Base-by-base conservation (phyloP, 164 flowering plant species). In the Piper betle region DNA sequence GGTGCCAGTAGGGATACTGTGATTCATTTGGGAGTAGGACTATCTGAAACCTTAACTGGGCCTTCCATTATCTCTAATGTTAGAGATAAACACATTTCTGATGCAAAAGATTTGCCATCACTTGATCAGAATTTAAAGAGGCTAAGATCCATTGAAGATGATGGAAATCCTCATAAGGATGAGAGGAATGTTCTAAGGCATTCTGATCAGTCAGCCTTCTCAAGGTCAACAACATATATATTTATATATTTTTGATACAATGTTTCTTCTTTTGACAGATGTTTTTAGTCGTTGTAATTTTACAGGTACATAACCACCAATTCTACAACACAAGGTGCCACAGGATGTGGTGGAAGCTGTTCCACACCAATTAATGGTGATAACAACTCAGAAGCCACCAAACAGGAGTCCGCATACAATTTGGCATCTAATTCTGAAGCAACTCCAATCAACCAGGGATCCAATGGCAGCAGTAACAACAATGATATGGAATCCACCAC, bases 121-220 rank as follows among this genome's bases (percentile, higher is more conserved):
- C 75, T 82, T 62, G 82, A 79, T 68, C 74, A 77, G 62, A 78
- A 79, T 67, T 67, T 82, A 55, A 82, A 81, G 74, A 71, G 82
- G 64, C 71, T 64, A 16, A 69, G 77, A 74, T 78, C 72, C 37
- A 68, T 55, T 53, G 70, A 48, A 60, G 84, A 78, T 63, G 63
- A 62, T 50, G 72, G 73, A n/a, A 75, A n/a, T 33, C 43, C 61
- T 25, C 42, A 65, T 41, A 63, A 59, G 57, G 69, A 76, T 55
- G 82, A 79, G 8, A 71, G 73, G 43, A 82, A 74, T 68, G 74
- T 78, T 62, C 67, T 87, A 73, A 78, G 87, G 66, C 91, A 73
- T 73, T 89, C 97, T 37, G 82, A 80, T 62, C 68, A 69, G 52
- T 89, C 94, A 56, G 91, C 97, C 62, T 85, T 85, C 73, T 83